Evolutionary conservation across 2,329 filamentous ascomycete species (phyloP).

Genomic region (Thelonectria discophora): DNA sequence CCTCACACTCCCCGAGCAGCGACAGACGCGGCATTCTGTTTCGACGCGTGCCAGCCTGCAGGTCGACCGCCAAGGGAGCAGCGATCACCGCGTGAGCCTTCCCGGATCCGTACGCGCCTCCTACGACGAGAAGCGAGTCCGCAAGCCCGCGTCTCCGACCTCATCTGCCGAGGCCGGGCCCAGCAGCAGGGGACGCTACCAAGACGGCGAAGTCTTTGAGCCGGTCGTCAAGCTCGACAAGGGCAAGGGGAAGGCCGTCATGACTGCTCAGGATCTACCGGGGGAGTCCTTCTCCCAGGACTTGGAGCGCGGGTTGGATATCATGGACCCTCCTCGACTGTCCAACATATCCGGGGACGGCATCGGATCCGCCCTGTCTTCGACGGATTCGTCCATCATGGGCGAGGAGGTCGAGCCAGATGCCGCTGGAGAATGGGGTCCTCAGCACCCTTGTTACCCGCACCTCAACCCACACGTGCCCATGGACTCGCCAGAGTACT

Average conservation of each 20-base stretch:
- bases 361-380: conserved; percentile 65
- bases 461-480: conserved; percentile 94
- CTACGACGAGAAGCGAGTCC: conserved; percentile 59
- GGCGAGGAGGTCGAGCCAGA: conserved; percentile 71
- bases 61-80: conserved; percentile 56
- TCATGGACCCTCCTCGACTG: conserved; percentile 52
- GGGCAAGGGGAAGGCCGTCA: conserved; percentile 61
- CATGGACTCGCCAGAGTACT: conserved; percentile 75
- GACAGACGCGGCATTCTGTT: conserved; percentile 54
- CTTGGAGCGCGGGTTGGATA: conserved; percentile 63
- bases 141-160: conserved; percentile 42
- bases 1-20: conserved; percentile 60
- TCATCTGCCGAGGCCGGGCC: conserved; percentile 30
- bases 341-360: conserved; percentile 61
- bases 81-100: conserved; percentile 61
- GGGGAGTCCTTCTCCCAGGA: conserved; percentile 57
- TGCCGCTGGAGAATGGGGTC: conserved; percentile 86
- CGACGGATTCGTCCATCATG: conserved; percentile 68
- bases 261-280: conserved; percentile 52
- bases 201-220: conserved; percentile 24
- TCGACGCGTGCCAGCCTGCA: conserved; percentile 60
- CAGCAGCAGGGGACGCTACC: conserved; percentile 26
- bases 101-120: conserved; percentile 64
- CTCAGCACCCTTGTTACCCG: conserved; percentile 91
- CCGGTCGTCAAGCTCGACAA: conserved; percentile 52